Evolutionary conservation across 306 rosid species (phyloP).

Genomic region (Acacia acuminata): DNA sequence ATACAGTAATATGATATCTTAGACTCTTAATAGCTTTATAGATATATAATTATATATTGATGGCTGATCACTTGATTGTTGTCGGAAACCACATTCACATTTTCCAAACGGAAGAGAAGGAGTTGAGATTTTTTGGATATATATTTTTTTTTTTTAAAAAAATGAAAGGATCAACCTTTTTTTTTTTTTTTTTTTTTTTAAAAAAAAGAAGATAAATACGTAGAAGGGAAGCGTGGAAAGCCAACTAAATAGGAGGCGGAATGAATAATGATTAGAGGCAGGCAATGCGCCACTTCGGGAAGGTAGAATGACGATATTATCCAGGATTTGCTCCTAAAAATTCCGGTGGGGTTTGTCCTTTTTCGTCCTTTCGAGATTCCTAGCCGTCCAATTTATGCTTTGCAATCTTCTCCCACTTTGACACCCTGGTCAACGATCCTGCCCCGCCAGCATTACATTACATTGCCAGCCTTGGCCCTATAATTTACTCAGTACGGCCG

Average conservation of each 20-base stretch:
- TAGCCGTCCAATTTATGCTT: neutral
- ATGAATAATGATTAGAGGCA: neutral
- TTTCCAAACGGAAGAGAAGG: too few species aligned
- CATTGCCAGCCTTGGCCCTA: neutral
- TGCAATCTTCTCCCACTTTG: neutral
- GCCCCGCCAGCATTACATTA: neutral
- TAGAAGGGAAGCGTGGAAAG: neutral
- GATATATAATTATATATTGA: too few species aligned
- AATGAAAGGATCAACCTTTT: neutral
- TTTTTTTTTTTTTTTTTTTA: too few species aligned
- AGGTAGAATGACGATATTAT: neutral
- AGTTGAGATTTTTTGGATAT: too few species aligned
- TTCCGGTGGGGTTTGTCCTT: neutral
- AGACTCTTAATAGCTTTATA: too few species aligned
- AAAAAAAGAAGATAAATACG: neutral
- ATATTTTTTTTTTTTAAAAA: too few species aligned
- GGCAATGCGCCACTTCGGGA: conserved; percentile 8
- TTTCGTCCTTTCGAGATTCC: neutral
- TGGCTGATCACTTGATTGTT: too few species aligned
- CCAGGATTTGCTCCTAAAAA: neutral
- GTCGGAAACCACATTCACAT: too few species aligned
- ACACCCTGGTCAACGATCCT: neutral
- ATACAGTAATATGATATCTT: too few species aligned
- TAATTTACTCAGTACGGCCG: too few species aligned
- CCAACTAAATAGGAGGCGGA: neutral